Evolutionary conservation across 1,284 basidiomycete species (phyloP), one percentile per base, ranked within the genome.

Genomic region (Cryptococcus depauperatus): DNA sequence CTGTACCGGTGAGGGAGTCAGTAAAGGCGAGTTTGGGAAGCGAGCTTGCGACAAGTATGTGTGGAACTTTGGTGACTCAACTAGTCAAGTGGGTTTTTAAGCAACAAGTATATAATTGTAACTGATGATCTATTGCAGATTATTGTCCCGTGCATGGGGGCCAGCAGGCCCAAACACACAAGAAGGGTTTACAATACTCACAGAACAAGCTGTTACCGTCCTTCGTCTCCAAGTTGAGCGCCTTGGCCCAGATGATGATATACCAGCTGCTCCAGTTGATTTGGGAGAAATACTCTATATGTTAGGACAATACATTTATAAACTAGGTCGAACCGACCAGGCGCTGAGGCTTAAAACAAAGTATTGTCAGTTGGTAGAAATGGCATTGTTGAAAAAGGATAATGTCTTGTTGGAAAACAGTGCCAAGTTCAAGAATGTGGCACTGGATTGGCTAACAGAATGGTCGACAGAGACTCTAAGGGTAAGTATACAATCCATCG

Each of bases 11-110:
- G 25, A 78, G 85, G 14, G 84, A 90, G 57, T 76, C 80, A 5
- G 83, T 84, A 3, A 79, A 81, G 59, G 85, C 88, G 50, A 85
- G 87, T 0, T 68, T 92, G 7, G 86, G 88, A 3, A 74, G 75
- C 7, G 88, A 92, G 60, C 71, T 90, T 23, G 83, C 81, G 51
- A 80, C 81, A 18, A 75, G 77, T 35, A 69, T 87, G 34, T 83
- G 84, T 54, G 73, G 76, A 14, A 75, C 76, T 48, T 70, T 91
- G 21, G 74, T 89, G 44, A 79, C 76, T 50, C 79, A 83, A 51
- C 73, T 92, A 45, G 81, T 85, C 41, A 78, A 79, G 85, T 88
- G 64, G 57, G 82, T 45, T 10, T 34, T 16, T 14, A 7, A 23
- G 16, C 18, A 9, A 22, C 28, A 8, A 11, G 3, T 30, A 16